Evolutionary conservation across 495 filamentous ascomycete genomes (phyloP).

Genomic region (Tuber magnatum): DNA sequence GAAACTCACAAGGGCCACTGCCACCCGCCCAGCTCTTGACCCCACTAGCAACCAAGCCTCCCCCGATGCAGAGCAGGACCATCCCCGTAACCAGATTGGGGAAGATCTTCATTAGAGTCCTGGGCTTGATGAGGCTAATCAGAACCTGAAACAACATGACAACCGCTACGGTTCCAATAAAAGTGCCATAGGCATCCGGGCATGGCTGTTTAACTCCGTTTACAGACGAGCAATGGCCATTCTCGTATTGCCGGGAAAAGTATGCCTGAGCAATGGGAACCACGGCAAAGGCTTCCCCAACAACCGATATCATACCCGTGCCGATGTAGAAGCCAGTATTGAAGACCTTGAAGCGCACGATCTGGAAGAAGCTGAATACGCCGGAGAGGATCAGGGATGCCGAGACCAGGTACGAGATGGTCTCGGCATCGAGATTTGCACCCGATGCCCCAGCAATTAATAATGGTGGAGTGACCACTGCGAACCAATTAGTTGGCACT

Average conservation of each 20-base stretch:
- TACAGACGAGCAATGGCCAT: conserved; percentile 36
- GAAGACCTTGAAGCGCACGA: conserved; percentile 42
- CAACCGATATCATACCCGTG: conserved; percentile 43
- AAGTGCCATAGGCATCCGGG: conserved; percentile 43
- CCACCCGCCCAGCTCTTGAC: conserved; percentile 45
- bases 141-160: conserved; percentile 44
- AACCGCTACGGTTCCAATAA: conserved; percentile 44
- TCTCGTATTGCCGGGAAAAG: conserved; percentile 41
- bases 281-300: conserved; percentile 45
- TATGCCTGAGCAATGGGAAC: conserved; percentile 44
- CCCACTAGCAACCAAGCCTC: conserved; percentile 41
- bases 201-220: conserved; percentile 42
- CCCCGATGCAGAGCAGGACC: conserved; percentile 44
- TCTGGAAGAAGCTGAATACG: conserved; percentile 43
- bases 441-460: conserved; percentile 42
- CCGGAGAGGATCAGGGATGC: conserved; percentile 44
- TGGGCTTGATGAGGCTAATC: conserved; percentile 43
- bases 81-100: conserved; percentile 44
- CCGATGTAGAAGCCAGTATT: conserved; percentile 44
- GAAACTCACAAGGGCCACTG: conserved; percentile 28
- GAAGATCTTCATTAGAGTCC: conserved; percentile 43
- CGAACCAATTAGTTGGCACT: conserved; percentile 23
- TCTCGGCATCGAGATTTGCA: conserved; percentile 40
- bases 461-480: conserved; percentile 44
- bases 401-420: conserved; percentile 44